These are phyloP conservation scores for Madurella mycetomatis DNA, from an alignment of 2,329 filamentous ascomycete species.

Conservation along the genomic window DNA sequence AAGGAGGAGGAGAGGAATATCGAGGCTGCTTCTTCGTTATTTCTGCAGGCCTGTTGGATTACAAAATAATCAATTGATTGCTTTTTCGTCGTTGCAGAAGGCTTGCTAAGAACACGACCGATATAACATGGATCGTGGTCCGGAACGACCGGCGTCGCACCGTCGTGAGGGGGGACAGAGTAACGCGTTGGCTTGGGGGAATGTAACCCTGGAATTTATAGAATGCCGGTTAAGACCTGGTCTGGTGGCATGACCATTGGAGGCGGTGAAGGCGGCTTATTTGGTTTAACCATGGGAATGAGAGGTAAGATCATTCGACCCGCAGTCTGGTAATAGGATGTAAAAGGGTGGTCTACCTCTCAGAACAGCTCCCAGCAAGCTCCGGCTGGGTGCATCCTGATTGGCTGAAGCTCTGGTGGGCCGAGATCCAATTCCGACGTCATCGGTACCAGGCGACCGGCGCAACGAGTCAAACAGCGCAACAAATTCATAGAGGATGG, in stretches of 20 bases:
- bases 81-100: background rate
- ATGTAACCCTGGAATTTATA: too few species aligned
- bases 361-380: background rate
- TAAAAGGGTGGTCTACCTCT: background rate
- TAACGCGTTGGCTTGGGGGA: too few species aligned
- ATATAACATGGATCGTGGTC: background rate
- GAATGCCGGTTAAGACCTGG: too few species aligned
- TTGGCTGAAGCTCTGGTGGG: conserved; percentile 13
- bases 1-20: background rate
- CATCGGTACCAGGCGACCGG: conserved; percentile 11
- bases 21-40: background rate
- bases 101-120: background rate
- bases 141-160: background rate
- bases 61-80: background rate
- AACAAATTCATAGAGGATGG: background rate
- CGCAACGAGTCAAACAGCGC: background rate
- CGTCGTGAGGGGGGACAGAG: too few species aligned
- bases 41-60: background rate
- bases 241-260: too few species aligned
- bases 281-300: too few species aligned
- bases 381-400: background rate
- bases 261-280: too few species aligned
- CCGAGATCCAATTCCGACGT: conserved; percentile 2
- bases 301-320: too few species aligned
- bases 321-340: too few species aligned